Evolutionary conservation across 2,329 filamentous ascomycete species (phyloP).

Genomic region (Fusarium verticillioides): DNA sequence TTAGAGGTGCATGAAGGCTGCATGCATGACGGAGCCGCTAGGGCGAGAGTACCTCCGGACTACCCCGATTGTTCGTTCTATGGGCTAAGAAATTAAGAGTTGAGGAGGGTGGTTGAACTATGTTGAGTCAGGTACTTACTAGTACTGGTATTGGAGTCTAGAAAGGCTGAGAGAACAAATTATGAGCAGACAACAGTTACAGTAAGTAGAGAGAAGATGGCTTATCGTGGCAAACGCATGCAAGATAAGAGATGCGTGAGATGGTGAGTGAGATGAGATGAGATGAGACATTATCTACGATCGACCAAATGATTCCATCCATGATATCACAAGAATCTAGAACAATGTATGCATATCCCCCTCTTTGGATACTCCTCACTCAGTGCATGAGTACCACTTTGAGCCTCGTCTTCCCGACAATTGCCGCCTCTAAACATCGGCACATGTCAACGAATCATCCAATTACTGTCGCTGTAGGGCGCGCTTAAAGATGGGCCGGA

Average conservation of each 20-base stretch:
- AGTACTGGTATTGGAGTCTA: background rate
- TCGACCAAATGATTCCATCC: conserved; percentile 19
- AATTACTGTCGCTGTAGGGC: conserved; percentile 8
- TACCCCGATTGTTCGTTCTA: conserved; percentile 15
- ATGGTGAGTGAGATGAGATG: background rate
- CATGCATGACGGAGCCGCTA: conserved; percentile 25
- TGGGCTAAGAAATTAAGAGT: background rate
- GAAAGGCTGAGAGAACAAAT: background rate
- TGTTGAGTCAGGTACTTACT: conserved; percentile 13
- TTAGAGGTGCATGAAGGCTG: conserved; percentile 16
- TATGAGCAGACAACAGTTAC: background rate
- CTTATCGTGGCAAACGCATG: background rate
- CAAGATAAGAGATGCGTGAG: background rate
- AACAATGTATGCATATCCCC: conserved; percentile 8
- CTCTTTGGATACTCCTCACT: conserved; percentile 24
- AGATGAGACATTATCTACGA: background rate
- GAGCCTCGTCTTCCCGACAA: conserved; percentile 39
- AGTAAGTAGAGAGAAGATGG: background rate
- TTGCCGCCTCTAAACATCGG: conserved; percentile 28
- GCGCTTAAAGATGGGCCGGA: conserved; percentile 30
- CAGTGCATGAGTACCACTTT: background rate
- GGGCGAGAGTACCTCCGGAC: conserved; percentile 16
- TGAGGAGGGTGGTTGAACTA: background rate
- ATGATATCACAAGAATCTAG: conserved; percentile 20
- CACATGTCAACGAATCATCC: conserved; percentile 8